Percentiles rank a stretch among this genome's conserved stretches.
Evolutionary conservation across 345 rosid genomes (phyloP).

Genomic region (Linum usitatissimum): DNA sequence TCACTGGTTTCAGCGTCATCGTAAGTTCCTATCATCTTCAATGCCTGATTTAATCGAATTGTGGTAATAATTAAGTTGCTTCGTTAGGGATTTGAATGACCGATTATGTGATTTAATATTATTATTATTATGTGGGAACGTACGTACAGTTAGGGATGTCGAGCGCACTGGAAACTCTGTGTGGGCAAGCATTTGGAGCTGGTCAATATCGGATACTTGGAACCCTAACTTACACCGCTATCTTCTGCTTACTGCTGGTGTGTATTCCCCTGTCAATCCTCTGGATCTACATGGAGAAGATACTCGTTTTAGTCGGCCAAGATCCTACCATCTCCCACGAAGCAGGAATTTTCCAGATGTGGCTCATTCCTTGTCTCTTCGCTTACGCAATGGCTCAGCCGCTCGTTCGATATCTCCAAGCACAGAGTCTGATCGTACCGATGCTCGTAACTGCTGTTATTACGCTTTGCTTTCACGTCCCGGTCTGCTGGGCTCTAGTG

Average conservation of each 20-base stretch:
- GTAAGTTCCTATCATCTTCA: constrained; percentile 26
- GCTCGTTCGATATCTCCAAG: constrained; percentile 40
- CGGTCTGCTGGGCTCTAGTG: constrained; percentile 51
- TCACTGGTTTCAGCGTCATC: constrained; percentile 66
- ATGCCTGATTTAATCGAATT: no score
- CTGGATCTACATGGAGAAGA: constrained; percentile 45
- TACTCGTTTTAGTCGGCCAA: constrained; percentile 43
- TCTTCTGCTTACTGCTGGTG: constrained; percentile 29
- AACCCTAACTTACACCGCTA: constrained; percentile 44
- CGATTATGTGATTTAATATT: neutral
- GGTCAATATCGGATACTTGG: constrained; percentile 46
- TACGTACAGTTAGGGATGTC: constrained; percentile 56
- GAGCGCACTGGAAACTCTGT: constrained; percentile 62
- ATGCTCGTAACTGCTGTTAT: constrained; percentile 41
- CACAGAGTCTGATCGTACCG: constrained; percentile 45
- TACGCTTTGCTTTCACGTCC: constrained; percentile 32
- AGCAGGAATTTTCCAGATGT: constrained; percentile 41
- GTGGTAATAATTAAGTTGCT: no score
- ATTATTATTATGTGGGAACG: neutral
- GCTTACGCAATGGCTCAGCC: constrained; percentile 54
- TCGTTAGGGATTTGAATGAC: constrained; percentile 1
- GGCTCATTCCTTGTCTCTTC: constrained; percentile 52
- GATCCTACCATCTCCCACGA: constrained; percentile 46
- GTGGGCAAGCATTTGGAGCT: constrained; percentile 83
- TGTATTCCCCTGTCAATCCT: constrained; percentile 46